Conservation (phyloP, 371 early-diverging fungal species). For the Funneliformis caledonium region DNA sequence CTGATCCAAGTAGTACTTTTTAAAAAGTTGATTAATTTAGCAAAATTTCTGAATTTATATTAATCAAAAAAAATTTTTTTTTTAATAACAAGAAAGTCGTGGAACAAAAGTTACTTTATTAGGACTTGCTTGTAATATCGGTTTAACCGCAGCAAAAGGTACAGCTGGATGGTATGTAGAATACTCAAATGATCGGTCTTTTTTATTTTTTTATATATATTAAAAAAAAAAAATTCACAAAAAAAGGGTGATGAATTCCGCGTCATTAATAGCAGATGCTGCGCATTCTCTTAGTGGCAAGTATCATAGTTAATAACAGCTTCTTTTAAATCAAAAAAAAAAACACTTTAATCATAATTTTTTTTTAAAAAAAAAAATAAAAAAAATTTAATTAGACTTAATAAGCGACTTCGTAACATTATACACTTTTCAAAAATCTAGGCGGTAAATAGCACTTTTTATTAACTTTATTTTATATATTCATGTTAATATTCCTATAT, state of each 20-base stretch:
- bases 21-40: not conserved
- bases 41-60: not conserved
- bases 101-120: conserved; percentile 70
- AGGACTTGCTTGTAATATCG: conserved; percentile 67
- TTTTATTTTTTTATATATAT: not conserved
- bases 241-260: conserved; percentile 67
- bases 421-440: conserved; percentile 71
- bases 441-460: conserved; percentile 36
- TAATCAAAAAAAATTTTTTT: not conserved
- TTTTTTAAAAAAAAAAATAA: not conserved
- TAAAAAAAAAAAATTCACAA: not conserved
- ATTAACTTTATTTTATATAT: no score
- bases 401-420: conserved; percentile 71
- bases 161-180: conserved; percentile 61
- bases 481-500: no score
- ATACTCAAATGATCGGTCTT: not conserved
- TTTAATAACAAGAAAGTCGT: conserved; percentile 47
- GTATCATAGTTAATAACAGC: conserved; percentile 21
- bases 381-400: conserved; percentile 52
- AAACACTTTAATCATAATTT: not conserved
- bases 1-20: conserved; percentile 8
- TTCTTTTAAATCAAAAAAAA: no score
- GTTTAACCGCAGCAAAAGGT: conserved; percentile 69
- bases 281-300: conserved; percentile 69
- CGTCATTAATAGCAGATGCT: conserved; percentile 72